These are phyloP conservation scores for Aureobasidium melanogenum DNA, from an alignment of 2,329 filamentous ascomycete genomes.

Conservation along the genomic window DNA sequence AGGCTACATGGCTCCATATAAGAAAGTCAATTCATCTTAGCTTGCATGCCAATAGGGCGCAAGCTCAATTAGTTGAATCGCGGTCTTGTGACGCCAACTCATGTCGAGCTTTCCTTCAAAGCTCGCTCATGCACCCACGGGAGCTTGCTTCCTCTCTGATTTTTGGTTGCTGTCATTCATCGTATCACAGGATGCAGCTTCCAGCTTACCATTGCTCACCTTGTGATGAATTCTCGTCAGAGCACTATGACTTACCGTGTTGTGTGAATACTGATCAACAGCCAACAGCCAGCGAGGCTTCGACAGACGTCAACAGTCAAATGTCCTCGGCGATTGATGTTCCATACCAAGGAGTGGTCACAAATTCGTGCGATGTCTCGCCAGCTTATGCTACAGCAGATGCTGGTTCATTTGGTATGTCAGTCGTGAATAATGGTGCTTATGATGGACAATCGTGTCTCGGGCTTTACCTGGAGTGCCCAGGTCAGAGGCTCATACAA, in stretches of 20 bases:
- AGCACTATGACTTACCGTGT: not conserved
- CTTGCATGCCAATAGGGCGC: not conserved
- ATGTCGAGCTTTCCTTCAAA: not conserved
- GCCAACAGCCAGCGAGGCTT: not conserved
- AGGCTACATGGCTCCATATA: not conserved
- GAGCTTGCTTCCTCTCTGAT: not conserved
- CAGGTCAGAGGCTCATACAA: not conserved
- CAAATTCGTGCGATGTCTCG: not conserved
- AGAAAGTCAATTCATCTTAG: not conserved
- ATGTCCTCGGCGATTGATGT: not conserved
- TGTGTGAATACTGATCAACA: not conserved
- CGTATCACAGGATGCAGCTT: not conserved
- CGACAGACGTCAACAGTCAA: not conserved
- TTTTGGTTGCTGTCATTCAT: not conserved
- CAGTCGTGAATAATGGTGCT: not conserved
- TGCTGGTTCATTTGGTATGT: not conserved
- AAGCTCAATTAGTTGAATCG: not conserved
- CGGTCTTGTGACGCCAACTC: not conserved
- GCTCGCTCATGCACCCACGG: not conserved
- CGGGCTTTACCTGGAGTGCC: not conserved
- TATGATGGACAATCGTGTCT: not conserved
- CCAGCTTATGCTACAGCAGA: not conserved
- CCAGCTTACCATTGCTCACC: not conserved
- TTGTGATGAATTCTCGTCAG: not conserved
- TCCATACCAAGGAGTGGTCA: not conserved